Evolutionary conservation across 345 rosid genomes (phyloP).

Genomic region (Leavenworthia alabamica): DNA sequence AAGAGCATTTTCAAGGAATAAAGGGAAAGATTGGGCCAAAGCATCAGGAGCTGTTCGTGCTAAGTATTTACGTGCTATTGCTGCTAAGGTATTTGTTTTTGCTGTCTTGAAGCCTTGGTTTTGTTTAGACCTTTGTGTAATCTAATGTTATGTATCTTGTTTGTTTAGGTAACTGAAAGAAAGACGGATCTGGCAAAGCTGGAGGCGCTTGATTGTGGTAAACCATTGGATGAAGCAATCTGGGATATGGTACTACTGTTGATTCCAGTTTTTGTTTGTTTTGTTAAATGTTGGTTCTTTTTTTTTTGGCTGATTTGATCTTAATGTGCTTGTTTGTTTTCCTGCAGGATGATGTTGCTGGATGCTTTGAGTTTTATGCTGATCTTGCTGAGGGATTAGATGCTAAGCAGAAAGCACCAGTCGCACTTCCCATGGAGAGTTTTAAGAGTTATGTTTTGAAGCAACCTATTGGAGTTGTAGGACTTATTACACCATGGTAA

Average conservation of each 20-base stretch:
- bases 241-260: slow-evolving; percentile 80
- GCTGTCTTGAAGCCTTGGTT: background rate
- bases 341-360: slow-evolving; percentile 85
- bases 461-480: slow-evolving; percentile 94
- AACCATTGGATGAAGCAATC: slow-evolving; percentile 83
- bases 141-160: background rate
- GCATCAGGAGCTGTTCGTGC: slow-evolving; percentile 83
- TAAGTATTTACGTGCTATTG: slow-evolving; percentile 88
- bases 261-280: background rate
- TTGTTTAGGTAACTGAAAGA: slow-evolving; percentile 60
- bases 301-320: background rate
- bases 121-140: background rate
- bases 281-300: background rate
- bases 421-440: slow-evolving; percentile 71
- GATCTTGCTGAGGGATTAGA: slow-evolving; percentile 94
- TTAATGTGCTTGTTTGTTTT: slow-evolving; percentile 27
- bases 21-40: slow-evolving; percentile 73
- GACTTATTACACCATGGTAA: slow-evolving; percentile 86
- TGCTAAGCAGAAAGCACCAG: slow-evolving; percentile 72
- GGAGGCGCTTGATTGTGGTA: slow-evolving; percentile 81
- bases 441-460: slow-evolving; percentile 64
- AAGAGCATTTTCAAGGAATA: slow-evolving; percentile 62
- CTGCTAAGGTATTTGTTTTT: slow-evolving; percentile 65
- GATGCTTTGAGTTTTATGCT: slow-evolving; percentile 87
- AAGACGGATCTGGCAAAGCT: slow-evolving; percentile 66